Percentiles rank a stretch among this genome's conserved stretches.
Conservation (phyloP, 2,329 filamentous ascomycete genomes). For the Ophidiomyces ophidiicola region DNA sequence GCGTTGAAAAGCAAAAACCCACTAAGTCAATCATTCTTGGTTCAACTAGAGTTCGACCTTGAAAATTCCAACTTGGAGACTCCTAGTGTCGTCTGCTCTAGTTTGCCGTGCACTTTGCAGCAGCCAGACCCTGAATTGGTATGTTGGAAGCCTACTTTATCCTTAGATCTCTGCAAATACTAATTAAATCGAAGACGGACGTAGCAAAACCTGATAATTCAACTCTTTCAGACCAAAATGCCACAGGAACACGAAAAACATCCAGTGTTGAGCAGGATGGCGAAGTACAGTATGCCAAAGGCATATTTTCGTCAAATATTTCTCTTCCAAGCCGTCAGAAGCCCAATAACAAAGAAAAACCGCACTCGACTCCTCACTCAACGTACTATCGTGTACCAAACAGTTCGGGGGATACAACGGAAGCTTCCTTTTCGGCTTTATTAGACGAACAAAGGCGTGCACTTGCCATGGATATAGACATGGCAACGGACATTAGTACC, state of each 20-base stretch:
- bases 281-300: background rate
- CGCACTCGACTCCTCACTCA: background rate
- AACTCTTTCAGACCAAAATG: too few species aligned
- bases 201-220: too few species aligned
- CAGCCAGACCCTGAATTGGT: constrained; percentile 17
- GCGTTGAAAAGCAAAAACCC: constrained; percentile 79
- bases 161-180: background rate
- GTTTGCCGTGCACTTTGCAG: constrained; percentile 19
- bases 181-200: too few species aligned
- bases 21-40: constrained; percentile 84
- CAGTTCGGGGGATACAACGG: background rate
- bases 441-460: constrained; percentile 11
- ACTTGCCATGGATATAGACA: constrained; percentile 24
- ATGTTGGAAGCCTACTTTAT: constrained; percentile 8
- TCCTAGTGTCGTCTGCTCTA: background rate
- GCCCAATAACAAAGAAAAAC: background rate
- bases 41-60: constrained; percentile 84
- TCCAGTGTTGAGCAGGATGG: background rate
- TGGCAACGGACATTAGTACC: constrained; percentile 22
- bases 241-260: background rate
- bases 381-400: background rate
- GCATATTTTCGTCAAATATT: background rate
- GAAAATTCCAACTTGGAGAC: constrained; percentile 38
- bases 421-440: constrained; percentile 4
- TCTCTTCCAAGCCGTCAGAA: constrained; percentile 4